Percentiles rank a stretch among this genome's conserved stretches.
phyloP scores from a whole-genome alignment of 2,329 filamentous ascomycete genomes.

The Diplodia seriata region DNA sequence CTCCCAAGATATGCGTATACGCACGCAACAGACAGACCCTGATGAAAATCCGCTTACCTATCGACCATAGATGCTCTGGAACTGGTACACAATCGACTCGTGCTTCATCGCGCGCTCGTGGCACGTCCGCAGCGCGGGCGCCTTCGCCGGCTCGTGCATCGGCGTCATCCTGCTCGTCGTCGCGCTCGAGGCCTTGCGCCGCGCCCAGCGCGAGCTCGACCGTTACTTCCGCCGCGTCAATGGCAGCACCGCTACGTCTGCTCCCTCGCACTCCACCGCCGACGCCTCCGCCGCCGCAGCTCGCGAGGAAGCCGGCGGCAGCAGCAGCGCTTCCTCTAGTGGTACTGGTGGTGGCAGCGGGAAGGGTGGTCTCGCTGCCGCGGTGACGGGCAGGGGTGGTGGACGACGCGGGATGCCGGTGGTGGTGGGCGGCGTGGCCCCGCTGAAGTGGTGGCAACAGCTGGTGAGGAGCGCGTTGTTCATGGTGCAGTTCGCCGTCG shows the following conservation, averaged over 20 bases:
- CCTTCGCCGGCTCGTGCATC: constrained; percentile 82
- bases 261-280: background rate
- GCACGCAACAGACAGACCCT: background rate
- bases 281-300: background rate
- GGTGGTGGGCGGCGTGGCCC: too few species aligned
- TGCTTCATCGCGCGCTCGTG: constrained; percentile 74
- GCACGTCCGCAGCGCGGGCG: constrained; percentile 72
- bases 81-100: constrained; percentile 74
- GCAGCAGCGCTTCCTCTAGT: constrained; percentile 10
- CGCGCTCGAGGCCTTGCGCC: constrained; percentile 73
- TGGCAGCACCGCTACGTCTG: background rate
- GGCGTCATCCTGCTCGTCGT: constrained; percentile 78
- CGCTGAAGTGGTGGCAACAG: constrained; percentile 61
- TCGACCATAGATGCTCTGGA: constrained; percentile 73
- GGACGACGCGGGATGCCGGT: constrained; percentile 47
- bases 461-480: constrained; percentile 70
- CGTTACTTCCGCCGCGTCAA: constrained; percentile 61
- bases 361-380: background rate
- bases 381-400: background rate
- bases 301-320: background rate
- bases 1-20: too few species aligned
- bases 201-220: constrained; percentile 75
- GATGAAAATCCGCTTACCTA: background rate
- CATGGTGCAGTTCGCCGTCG: constrained; percentile 73
- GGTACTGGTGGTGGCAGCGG: background rate